phyloP scores from a whole-genome alignment of 495 filamentous ascomycete genomes.

The Aspergillus panamensis region DNA sequence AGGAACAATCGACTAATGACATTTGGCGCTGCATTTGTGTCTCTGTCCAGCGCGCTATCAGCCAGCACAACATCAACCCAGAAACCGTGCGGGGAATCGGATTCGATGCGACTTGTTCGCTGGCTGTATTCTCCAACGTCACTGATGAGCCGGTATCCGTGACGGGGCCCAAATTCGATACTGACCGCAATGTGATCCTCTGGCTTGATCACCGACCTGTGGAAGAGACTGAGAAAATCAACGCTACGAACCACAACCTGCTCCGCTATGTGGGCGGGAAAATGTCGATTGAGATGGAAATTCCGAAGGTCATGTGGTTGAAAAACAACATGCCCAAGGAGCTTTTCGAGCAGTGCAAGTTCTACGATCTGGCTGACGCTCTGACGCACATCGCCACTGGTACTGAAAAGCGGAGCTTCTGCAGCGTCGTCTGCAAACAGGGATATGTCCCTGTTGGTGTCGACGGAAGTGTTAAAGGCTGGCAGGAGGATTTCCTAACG shows the following conservation, averaged over 20 bases:
- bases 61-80: conserved; percentile 72
- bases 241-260: conserved; percentile 87
- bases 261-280: conserved; percentile 92
- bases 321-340: conserved; percentile 97
- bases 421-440: conserved; percentile 93
- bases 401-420: conserved; percentile 85
- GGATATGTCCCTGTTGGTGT: conserved; percentile 93
- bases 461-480: conserved; percentile 95
- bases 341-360: conserved; percentile 86
- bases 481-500: conserved; percentile 90
- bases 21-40: conserved; percentile 90
- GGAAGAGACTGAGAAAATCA: conserved; percentile 85
- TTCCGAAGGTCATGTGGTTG: conserved; percentile 95
- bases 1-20: conserved; percentile 98
- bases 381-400: conserved; percentile 95
- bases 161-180: conserved; percentile 79
- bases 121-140: conserved; percentile 82
- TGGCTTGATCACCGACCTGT: conserved; percentile 93
- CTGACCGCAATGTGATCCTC: conserved; percentile 84
- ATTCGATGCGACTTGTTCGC: conserved; percentile 95
- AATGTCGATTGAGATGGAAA: conserved; percentile 99
- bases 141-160: conserved; percentile 88
- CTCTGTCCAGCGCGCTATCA: conserved; percentile 73
- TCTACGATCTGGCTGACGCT: conserved; percentile 92
- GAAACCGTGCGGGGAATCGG: conserved; percentile 77